phyloP scores from a whole-genome alignment of 2,329 filamentous ascomycete species.

The Colletotrichum eleusines region DNA sequence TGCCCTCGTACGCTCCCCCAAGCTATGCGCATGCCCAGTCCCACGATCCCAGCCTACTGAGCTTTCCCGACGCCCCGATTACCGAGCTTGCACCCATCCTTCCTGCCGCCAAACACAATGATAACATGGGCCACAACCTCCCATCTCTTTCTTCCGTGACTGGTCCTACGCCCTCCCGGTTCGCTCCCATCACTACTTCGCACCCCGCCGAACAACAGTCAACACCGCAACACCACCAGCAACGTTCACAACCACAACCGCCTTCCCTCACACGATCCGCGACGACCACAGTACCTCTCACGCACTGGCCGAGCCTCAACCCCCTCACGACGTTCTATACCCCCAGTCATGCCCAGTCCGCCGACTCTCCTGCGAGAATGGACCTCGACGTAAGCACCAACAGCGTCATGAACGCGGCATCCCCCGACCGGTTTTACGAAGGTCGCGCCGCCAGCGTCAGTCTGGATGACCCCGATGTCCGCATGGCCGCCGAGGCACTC shows the following conservation, averaged over 20 bases:
- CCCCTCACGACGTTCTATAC: slow-evolving; percentile 63
- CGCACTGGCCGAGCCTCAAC: slow-evolving; percentile 63
- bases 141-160: slow-evolving; percentile 60
- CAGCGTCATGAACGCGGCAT: slow-evolving; percentile 56
- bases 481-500: slow-evolving; percentile 79
- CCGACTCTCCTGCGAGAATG: slow-evolving; percentile 62
- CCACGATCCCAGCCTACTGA: slow-evolving; percentile 50
- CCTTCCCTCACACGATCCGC: slow-evolving; percentile 42
- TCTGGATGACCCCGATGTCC: slow-evolving; percentile 75
- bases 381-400: slow-evolving; percentile 60
- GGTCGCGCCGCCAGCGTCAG: slow-evolving; percentile 64
- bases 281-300: slow-evolving; percentile 47
- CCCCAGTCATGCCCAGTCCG: slow-evolving; percentile 57
- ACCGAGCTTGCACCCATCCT: slow-evolving; percentile 61
- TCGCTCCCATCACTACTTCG: slow-evolving; percentile 43
- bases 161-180: slow-evolving; percentile 45
- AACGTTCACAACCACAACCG: slow-evolving; percentile 20
- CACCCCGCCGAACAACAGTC: slow-evolving; percentile 26
- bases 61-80: slow-evolving; percentile 51
- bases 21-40: slow-evolving; percentile 50
- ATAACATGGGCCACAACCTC: slow-evolving; percentile 49
- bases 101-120: slow-evolving; percentile 45
- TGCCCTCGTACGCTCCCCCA: slow-evolving; percentile 53
- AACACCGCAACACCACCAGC: slow-evolving; percentile 33
- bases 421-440: slow-evolving; percentile 60